These are phyloP conservation scores for Basidiobolus meristosporus DNA, from an alignment of 371 early-diverging fungal genomes.

Conservation along the genomic window DNA sequence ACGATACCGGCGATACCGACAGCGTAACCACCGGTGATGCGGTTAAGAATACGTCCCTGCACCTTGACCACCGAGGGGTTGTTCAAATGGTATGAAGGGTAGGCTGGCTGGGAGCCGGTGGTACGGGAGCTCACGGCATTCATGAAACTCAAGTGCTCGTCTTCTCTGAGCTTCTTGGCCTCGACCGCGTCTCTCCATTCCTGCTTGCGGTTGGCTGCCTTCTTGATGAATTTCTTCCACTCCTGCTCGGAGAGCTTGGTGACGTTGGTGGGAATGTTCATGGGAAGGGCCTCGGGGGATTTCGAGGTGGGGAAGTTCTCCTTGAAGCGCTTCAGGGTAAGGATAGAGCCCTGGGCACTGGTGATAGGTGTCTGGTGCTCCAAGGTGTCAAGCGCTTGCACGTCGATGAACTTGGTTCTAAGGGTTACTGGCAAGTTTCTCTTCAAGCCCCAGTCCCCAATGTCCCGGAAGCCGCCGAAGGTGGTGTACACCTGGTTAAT, in stretches of 20 bases:
- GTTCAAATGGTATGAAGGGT: constrained; percentile 10
- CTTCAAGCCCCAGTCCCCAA: constrained; percentile 67
- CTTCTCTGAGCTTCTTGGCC: constrained; percentile 10
- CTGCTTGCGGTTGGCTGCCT: constrained; percentile 16
- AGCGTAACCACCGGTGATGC: constrained; percentile 15
- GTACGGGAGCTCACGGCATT: constrained; percentile 10
- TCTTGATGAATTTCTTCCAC: constrained; percentile 32
- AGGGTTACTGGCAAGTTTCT: constrained; percentile 44
- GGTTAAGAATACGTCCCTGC: constrained; percentile 43
- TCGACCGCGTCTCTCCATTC: constrained; percentile 27
- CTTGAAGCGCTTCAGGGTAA: constrained; percentile 36
- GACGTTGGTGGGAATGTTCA: constrained; percentile 14
- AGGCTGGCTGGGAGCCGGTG: constrained; percentile 11
- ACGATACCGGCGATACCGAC: constrained; percentile 50
- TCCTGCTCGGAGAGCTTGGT: constrained; percentile 27
- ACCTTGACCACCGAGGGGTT: constrained; percentile 11
- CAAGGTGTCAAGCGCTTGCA: constrained; percentile 41
- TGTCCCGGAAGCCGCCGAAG: constrained; percentile 16
- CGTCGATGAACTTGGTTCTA: constrained; percentile 29
- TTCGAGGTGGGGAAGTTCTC: constrained; percentile 47
- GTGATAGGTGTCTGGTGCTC: constrained; percentile 58
- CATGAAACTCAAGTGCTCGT: constrained; percentile 17
- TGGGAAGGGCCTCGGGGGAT: constrained; percentile 18
- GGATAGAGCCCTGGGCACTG: constrained; percentile 24
- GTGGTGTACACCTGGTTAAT: constrained; percentile 57